Evolutionary conservation across 192 early-diverging fungal species (phyloP).

Genomic region (Umbelopsis vinacea): DNA sequence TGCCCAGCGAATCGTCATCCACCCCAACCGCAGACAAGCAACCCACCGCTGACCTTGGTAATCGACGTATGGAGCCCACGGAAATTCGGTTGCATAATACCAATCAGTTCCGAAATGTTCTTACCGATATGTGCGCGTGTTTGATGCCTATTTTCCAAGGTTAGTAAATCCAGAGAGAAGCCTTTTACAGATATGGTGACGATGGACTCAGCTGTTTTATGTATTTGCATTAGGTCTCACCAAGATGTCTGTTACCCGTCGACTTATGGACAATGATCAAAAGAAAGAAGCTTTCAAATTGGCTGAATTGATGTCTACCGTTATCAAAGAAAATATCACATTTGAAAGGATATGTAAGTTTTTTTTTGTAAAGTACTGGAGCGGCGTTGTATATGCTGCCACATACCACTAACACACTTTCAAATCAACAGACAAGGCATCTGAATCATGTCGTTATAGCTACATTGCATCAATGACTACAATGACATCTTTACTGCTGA

Average conservation of each 20-base stretch:
- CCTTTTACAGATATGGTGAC: background rate
- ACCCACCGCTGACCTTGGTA: background rate
- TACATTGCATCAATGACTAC: slow-evolving; percentile 62
- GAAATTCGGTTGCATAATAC: slow-evolving; percentile 71
- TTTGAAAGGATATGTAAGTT: slow-evolving; percentile 47
- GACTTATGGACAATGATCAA: slow-evolving; percentile 51
- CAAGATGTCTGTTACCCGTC: slow-evolving; percentile 62
- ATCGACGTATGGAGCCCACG: slow-evolving; percentile 46
- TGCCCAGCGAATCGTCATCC: background rate
- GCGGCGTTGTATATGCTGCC: background rate
- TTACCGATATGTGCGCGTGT: slow-evolving; percentile 67
- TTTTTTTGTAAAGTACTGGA: too few species aligned
- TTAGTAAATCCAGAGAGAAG: slow-evolving; percentile 21
- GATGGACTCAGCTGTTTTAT: background rate
- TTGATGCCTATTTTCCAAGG: slow-evolving; percentile 71
- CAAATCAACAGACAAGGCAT: background rate
- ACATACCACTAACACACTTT: background rate
- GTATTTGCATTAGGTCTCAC: slow-evolving; percentile 50
- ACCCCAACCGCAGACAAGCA: background rate
- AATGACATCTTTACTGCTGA: slow-evolving; percentile 57
- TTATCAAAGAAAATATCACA: slow-evolving; percentile 57
- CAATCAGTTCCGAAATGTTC: slow-evolving; percentile 63
- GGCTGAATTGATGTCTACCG: slow-evolving; percentile 59
- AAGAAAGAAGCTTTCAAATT: slow-evolving; percentile 59
- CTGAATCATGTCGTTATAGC: slow-evolving; percentile 46